These are phyloP conservation scores for Theileria parva DNA, from an alignment of 169 alveolate genomes.

Conservation along the genomic window DNA sequence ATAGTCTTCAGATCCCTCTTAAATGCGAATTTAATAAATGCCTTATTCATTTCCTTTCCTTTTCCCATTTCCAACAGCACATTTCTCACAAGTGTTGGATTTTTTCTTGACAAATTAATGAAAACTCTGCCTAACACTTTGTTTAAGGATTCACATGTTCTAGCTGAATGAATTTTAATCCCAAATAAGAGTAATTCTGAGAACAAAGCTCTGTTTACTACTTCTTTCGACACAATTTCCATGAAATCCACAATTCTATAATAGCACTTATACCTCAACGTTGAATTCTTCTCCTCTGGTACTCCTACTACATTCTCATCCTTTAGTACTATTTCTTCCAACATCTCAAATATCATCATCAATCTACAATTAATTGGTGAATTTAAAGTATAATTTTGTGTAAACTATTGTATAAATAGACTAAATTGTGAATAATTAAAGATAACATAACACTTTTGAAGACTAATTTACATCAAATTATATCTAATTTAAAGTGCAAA, in stretches of 20 bases:
- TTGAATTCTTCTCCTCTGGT: slow-evolving; percentile 49
- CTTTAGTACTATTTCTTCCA: slow-evolving; percentile 30
- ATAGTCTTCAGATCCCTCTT: slow-evolving; percentile 35
- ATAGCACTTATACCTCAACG: slow-evolving; percentile 38
- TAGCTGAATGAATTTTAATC: slow-evolving; percentile 29
- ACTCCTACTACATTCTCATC: slow-evolving; percentile 27
- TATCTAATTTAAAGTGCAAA: background rate
- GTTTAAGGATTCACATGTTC: slow-evolving; percentile 24
- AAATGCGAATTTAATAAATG: slow-evolving; percentile 22
- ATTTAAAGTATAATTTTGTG: background rate
- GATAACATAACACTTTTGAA: no score
- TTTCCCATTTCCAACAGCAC: slow-evolving; percentile 27
- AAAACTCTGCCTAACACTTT: slow-evolving; percentile 5
- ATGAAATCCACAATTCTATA: slow-evolving; percentile 11
- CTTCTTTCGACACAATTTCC: slow-evolving; percentile 17
- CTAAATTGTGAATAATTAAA: no score
- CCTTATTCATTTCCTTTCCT: background rate
- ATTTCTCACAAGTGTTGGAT: slow-evolving; percentile 20
- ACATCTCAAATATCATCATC: slow-evolving; percentile 19
- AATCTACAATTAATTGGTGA: background rate
- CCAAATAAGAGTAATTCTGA: slow-evolving; percentile 27
- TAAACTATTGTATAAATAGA: no score
- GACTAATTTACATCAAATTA: background rate
- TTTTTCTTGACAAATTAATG: slow-evolving; percentile 20
- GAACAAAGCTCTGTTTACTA: slow-evolving; percentile 31